Conservation (phyloP, 768 basidiomycete species). For the Pulveroboletus sp. region DNA sequence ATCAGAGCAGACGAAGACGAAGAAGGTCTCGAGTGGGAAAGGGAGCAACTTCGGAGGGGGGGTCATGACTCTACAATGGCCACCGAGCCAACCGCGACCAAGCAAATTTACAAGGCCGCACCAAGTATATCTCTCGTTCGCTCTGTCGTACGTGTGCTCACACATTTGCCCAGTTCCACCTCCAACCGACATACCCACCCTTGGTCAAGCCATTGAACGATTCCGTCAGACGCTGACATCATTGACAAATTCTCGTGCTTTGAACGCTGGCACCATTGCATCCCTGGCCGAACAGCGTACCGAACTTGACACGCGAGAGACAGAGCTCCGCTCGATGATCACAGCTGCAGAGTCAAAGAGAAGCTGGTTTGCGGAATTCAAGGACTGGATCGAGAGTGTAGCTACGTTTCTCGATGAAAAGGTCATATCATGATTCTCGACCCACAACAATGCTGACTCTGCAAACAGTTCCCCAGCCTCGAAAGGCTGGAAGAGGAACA, state of each 20-base stretch:
- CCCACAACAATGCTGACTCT: neutral
- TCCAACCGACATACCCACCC: slow-evolving; percentile 56
- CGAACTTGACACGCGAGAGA: slow-evolving; percentile 63
- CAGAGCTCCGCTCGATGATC: slow-evolving; percentile 72
- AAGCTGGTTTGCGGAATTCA: slow-evolving; percentile 76
- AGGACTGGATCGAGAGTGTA: slow-evolving; percentile 76
- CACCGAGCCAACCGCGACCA: slow-evolving; percentile 36
- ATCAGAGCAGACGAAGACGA: slow-evolving; percentile 76
- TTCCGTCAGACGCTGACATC: slow-evolving; percentile 56
- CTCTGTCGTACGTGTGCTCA: slow-evolving; percentile 12
- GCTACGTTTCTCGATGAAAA: slow-evolving; percentile 88
- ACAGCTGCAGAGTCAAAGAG: slow-evolving; percentile 71
- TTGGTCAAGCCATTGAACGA: slow-evolving; percentile 57
- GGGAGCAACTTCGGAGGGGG: slow-evolving; percentile 74
- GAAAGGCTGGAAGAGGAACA: slow-evolving; percentile 78
- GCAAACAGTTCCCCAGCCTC: slow-evolving; percentile 62
- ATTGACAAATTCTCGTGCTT: slow-evolving; percentile 65
- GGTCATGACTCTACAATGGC: slow-evolving; percentile 47
- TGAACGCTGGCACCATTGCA: slow-evolving; percentile 52
- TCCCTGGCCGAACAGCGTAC: slow-evolving; percentile 59
- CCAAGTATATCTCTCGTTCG: slow-evolving; percentile 48
- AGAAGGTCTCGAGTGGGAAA: slow-evolving; percentile 82
- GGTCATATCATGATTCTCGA: slow-evolving; percentile 38
- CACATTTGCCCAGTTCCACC: slow-evolving; percentile 57
- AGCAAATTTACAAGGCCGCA: slow-evolving; percentile 64